Evolutionary conservation across 495 filamentous ascomycete genomes (phyloP).

Genomic region (Penicillium fimorum): DNA sequence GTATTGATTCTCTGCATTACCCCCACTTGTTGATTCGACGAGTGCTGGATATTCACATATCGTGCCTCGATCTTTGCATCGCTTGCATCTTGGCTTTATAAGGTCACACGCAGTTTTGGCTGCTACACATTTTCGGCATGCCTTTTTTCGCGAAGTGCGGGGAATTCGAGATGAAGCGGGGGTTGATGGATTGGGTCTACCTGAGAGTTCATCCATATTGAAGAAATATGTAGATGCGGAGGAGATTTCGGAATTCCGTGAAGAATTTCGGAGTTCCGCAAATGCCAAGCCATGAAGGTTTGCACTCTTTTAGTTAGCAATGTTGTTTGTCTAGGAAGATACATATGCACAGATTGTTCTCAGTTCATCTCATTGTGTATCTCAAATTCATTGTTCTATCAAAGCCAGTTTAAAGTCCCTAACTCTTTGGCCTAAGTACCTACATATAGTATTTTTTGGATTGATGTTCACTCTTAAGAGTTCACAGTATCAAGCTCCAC

Average conservation of each 20-base stretch:
- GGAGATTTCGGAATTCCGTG: not conserved
- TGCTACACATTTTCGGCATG: constrained; percentile 37
- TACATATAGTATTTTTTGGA: not conserved
- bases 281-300: not conserved
- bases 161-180: not conserved
- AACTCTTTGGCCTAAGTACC: not conserved
- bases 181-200: not conserved
- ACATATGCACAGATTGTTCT: not conserved
- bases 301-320: not conserved
- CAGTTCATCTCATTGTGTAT: not conserved
- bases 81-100: constrained; percentile 35
- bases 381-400: not conserved
- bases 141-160: constrained; percentile 26
- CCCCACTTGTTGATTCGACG: not conserved
- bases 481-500: not conserved
- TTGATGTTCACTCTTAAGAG: not conserved
- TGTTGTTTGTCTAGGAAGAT: not conserved
- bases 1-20: not conserved
- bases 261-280: not conserved
- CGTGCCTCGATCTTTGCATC: constrained; percentile 31
- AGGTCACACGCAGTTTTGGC: constrained; percentile 42
- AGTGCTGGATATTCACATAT: constrained; percentile 32
- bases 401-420: not conserved
- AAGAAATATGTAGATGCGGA: not conserved
- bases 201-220: not conserved